Conservation (phyloP, 495 filamentous ascomycete genomes). For the Neohortaea acidophila region DNA sequence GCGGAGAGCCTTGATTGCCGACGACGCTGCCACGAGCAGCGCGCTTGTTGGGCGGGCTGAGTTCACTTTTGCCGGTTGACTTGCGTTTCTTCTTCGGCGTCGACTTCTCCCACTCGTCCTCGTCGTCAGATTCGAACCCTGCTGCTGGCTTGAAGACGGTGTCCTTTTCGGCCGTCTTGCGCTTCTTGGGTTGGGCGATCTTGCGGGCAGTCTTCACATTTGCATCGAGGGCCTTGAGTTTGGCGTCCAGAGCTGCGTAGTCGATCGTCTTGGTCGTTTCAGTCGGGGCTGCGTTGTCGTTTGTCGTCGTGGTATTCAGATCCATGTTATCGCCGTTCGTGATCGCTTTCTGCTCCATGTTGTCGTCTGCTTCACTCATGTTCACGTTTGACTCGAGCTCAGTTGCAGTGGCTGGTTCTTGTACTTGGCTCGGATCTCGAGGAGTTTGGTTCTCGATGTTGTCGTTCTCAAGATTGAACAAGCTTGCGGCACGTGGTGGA, state of each 20-base stretch:
- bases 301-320: conserved; percentile 1
- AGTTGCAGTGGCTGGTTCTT: not conserved
- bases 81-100: conserved; percentile 14
- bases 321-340: conserved; percentile 3
- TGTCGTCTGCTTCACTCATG: not conserved
- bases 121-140: conserved; percentile 12
- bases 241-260: conserved; percentile 15
- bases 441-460: conserved; percentile 1
- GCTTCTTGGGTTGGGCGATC: conserved; percentile 18
- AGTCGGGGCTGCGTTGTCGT: not conserved
- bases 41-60: conserved; percentile 14
- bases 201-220: conserved; percentile 8
- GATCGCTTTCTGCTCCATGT: not conserved
- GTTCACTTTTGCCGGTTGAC: conserved; percentile 5
- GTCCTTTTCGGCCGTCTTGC: conserved; percentile 18
- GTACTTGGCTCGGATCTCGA: not conserved
- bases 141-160: conserved; percentile 17
- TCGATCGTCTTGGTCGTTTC: not conserved
- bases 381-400: not conserved
- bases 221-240: conserved; percentile 18
- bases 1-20: conserved; percentile 2
- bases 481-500: conserved; percentile 10
- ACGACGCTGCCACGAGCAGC: not conserved
- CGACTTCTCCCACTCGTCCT: conserved; percentile 15
- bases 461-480: conserved; percentile 10